Evolutionary conservation across 129 eudicot genomes (phyloP), one percentile per base, ranked within the genome.

Genomic region (Cynara cardunculus): DNA sequence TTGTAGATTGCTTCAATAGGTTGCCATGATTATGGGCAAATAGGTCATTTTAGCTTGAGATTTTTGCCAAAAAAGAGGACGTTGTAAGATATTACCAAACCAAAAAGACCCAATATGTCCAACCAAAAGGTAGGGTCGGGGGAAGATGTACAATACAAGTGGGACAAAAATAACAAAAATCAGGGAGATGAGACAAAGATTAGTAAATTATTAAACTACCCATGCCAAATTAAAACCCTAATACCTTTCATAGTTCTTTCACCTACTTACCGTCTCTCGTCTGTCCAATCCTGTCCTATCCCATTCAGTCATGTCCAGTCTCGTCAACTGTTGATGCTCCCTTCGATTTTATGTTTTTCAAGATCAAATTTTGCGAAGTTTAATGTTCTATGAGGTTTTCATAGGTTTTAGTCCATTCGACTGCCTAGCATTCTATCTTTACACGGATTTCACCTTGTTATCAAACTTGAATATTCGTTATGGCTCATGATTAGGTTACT

Each of bases 401-500:
- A 22, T 56, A 53, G 62, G 44, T 12, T 34, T n/a, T 59, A n/a
- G 16, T 72, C 41, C 34, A 79, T 79, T 1, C 49, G n/a, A 21
- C 13, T 26, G 30, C 69, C 12, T 10, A 70, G 34, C 5, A 53
- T 30, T 30, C 13, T 39, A 41, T 44, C 3, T 25, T 75, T 69
- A 71, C 74, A 26, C 13, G 1, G 2, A 28, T 19, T 68, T 34
- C 26, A 32, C 35, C 11, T 83, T 26, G 66, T 69, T 59, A 59
- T 83, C 2, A 6, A 59, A 35, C 32, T 4, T 70, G 39, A n/a
- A 31, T 32, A 25, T 83, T 64, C 12, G 7, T 53, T 53, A 2
- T 19, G n/a, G 37, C 32, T 83, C 16, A 13, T 77, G 39, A 62
- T 31, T 81, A 95, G 99, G 91, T 95, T 41, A 88, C 84, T 71